Evolutionary conservation across 306 rosid genomes (phyloP).

Genomic region (Cucurbita argyrosperma): DNA sequence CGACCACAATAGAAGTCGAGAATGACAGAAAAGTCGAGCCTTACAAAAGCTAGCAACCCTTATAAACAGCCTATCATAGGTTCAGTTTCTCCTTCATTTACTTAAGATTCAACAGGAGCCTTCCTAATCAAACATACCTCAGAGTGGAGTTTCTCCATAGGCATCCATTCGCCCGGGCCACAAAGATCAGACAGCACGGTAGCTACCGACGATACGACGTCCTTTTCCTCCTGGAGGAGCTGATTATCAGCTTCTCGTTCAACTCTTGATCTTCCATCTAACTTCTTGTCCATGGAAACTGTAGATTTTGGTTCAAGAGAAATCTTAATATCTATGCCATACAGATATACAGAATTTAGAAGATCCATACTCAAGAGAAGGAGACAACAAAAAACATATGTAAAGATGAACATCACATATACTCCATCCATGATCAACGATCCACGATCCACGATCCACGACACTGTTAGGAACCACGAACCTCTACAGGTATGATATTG

Average conservation of each 20-base stretch:
- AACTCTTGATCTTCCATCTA: constrained; percentile 73
- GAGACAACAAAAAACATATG: not conserved
- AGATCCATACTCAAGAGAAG: not conserved
- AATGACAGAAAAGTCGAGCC: not conserved
- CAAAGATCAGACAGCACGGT: constrained; percentile 90
- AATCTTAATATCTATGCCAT: not conserved
- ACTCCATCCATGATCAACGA: not conserved
- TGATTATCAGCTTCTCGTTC: constrained; percentile 88
- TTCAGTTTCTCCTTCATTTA: not conserved
- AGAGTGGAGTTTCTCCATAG: constrained; percentile 88
- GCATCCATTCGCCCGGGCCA: constrained; percentile 99
- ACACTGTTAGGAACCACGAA: no score
- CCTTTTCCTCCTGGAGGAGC: constrained; percentile 91
- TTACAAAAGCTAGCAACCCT: not conserved
- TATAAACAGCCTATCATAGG: not conserved
- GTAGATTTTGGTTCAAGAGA: not conserved
- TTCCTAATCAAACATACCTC: constrained; percentile 45
- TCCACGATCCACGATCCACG: no score
- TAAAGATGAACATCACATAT: not conserved
- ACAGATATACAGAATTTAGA: not conserved
- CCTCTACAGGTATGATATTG: no score
- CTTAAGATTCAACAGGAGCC: not conserved
- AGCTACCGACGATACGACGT: constrained; percentile 98
- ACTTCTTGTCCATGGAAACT: constrained; percentile 57
- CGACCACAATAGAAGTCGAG: not conserved